A percentile compares a stretch with the other conserved stretches of the same genome.
phyloP scores from a whole-genome alignment of 192 early-diverging fungal genomes.

The Gryganskiella cystojenkinii region DNA sequence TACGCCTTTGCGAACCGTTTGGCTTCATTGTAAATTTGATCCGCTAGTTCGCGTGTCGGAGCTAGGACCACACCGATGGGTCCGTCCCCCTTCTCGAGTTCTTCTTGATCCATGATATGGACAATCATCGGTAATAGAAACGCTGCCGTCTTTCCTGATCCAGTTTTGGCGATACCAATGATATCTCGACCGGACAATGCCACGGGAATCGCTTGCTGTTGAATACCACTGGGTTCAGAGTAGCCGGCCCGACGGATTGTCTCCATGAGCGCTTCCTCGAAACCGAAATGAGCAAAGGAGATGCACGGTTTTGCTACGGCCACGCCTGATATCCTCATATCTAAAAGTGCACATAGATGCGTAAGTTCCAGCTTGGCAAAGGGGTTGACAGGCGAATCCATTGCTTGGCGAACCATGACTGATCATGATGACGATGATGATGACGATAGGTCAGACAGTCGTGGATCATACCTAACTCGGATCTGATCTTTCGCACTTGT shows the following conservation, averaged over 20 bases:
- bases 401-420: not conserved
- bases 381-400: not conserved
- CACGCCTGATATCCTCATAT: slow-evolving; percentile 75
- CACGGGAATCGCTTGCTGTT: slow-evolving; percentile 81
- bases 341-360: slow-evolving; percentile 16
- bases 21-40: slow-evolving; percentile 82
- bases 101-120: slow-evolving; percentile 88
- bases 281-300: slow-evolving; percentile 88
- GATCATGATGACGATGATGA: not conserved
- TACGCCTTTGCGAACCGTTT: slow-evolving; percentile 86
- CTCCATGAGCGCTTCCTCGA: slow-evolving; percentile 75
- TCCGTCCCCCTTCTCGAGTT: slow-evolving; percentile 79
- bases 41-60: slow-evolving; percentile 82
- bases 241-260: slow-evolving; percentile 73
- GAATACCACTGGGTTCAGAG: slow-evolving; percentile 80
- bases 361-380: not conserved
- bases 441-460: not conserved
- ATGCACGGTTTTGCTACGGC: slow-evolving; percentile 77
- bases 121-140: slow-evolving; percentile 87
- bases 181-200: slow-evolving; percentile 84
- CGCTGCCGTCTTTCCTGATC: slow-evolving; percentile 88
- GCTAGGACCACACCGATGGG: slow-evolving; percentile 84
- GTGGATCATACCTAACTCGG: slow-evolving; percentile 55
- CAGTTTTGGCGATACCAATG: slow-evolving; percentile 88
- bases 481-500: slow-evolving; percentile 63